These are phyloP conservation scores for Phanerodontia chrysosporium DNA, from an alignment of 768 basidiomycete species.

Conservation along the genomic window DNA sequence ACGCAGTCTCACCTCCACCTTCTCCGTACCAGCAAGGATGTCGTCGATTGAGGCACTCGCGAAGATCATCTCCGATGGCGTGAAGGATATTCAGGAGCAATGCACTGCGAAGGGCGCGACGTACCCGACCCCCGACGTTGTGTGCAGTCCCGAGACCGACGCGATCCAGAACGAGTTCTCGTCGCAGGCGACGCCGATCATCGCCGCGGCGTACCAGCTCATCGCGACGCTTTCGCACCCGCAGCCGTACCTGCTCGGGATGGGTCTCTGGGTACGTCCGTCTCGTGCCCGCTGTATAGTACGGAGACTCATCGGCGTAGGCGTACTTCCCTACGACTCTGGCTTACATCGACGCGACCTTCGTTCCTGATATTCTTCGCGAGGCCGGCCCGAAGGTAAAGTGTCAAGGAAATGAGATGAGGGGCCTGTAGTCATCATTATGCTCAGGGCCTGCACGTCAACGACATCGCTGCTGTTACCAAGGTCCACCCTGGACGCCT, in stretches of 20 bases:
- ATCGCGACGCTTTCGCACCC: slow-evolving; percentile 12
- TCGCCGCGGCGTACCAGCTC: slow-evolving; percentile 13
- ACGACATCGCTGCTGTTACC: slow-evolving; percentile 25
- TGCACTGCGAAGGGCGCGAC: not conserved
- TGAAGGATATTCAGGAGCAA: slow-evolving; percentile 2
- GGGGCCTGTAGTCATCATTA: not conserved
- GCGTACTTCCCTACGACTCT: slow-evolving; percentile 16
- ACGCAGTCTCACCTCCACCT: not conserved
- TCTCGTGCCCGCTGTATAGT: not conserved
- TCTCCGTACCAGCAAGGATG: not conserved
- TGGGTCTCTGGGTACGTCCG: slow-evolving; percentile 1
- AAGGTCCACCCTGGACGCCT: slow-evolving; percentile 22
- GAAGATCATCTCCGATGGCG: slow-evolving; percentile 6
- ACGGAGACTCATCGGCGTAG: not conserved
- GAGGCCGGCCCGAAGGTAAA: slow-evolving; percentile 27
- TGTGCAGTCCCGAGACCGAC: not conserved
- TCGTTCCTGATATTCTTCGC: slow-evolving; percentile 26
- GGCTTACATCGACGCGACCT: slow-evolving; percentile 21
- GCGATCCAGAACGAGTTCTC: slow-evolving; percentile 5
- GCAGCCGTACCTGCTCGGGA: slow-evolving; percentile 3
- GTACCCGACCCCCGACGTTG: slow-evolving; percentile 9
- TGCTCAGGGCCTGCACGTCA: slow-evolving; percentile 24
- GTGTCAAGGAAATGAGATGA: not conserved
- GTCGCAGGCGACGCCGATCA: slow-evolving; percentile 6
- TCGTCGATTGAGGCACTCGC: slow-evolving; percentile 4